Conservation (phyloP, 1,284 basidiomycete genomes). For the Rhodotorula sp. region DNA sequence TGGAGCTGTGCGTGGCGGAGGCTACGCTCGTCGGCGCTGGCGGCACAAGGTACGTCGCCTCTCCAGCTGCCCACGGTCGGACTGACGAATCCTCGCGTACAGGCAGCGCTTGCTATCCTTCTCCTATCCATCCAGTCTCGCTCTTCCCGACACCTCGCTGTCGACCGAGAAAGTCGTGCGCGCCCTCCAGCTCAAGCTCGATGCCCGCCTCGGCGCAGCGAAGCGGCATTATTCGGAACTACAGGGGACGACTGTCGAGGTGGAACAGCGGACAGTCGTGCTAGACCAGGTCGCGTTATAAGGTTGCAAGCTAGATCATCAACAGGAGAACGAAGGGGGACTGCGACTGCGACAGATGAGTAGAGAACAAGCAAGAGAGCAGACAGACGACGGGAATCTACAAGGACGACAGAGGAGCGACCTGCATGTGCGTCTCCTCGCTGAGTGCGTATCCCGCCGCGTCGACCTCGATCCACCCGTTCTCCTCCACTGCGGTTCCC, state of each 20-base stretch:
- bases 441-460: slow-evolving; percentile 7
- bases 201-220: neutral
- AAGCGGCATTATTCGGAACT: neutral
- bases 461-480: slow-evolving; percentile 17
- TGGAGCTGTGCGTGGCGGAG: slow-evolving; percentile 14
- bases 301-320: neutral
- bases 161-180: neutral
- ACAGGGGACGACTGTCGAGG: neutral
- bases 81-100: neutral
- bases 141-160: neutral
- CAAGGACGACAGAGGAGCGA: neutral
- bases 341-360: too few relatives aligned
- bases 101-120: slow-evolving; percentile 13
- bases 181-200: neutral
- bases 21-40: neutral
- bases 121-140: slow-evolving; percentile 11
- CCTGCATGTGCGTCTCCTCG: slow-evolving; percentile 21
- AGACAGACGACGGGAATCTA: neutral
- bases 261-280: neutral
- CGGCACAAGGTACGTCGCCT: neutral
- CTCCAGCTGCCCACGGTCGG: too few relatives aligned
- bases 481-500: neutral
- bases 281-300: slow-evolving; percentile 23
- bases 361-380: neutral
- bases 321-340: neutral